Conservation (phyloP, 257 asterid species). For the Craterostigma plantagineum region DNA sequence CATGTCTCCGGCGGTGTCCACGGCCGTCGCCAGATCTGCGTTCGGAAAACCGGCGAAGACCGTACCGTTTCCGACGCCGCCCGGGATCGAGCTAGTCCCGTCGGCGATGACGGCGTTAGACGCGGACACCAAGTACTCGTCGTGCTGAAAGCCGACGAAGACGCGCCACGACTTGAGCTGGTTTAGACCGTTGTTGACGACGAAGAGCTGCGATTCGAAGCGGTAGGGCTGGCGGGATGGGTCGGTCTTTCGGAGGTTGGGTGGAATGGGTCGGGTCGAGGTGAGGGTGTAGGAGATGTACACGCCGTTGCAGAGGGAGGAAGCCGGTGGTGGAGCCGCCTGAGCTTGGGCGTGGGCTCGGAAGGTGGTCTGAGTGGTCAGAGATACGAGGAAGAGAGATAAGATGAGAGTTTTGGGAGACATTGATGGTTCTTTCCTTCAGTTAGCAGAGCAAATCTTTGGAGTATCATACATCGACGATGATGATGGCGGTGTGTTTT, state of each 20-base stretch:
- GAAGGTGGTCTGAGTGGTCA: no score
- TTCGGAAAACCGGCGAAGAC: slow-evolving; percentile 62
- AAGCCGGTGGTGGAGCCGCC: no score
- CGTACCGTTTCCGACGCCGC: slow-evolving; percentile 58
- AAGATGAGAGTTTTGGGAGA: no score
- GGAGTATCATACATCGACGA: no score
- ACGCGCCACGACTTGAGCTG: slow-evolving; percentile 72
- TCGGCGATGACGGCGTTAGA: slow-evolving; percentile 58
- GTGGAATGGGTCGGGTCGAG: no score
- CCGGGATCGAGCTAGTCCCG: slow-evolving; percentile 47
- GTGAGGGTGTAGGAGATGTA: no score
- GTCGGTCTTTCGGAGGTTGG: not conserved
- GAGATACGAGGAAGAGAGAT: no score
- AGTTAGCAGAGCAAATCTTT: no score
- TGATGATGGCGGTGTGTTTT: no score
- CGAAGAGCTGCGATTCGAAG: slow-evolving; percentile 35
- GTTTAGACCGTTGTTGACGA: slow-evolving; percentile 49
- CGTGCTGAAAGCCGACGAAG: slow-evolving; percentile 58
- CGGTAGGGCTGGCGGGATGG: slow-evolving; percentile 44
- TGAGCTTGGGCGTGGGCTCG: no score
- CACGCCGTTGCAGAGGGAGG: no score
- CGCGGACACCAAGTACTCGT: slow-evolving; percentile 65
- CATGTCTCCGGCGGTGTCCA: slow-evolving; percentile 40
- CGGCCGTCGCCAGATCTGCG: slow-evolving; percentile 67
- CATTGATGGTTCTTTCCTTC: no score